Percentiles rank a stretch among this genome's conserved stretches.
Evolutionary conservation across 495 filamentous ascomycete species (phyloP).

Genomic region (Xylaria venustula): DNA sequence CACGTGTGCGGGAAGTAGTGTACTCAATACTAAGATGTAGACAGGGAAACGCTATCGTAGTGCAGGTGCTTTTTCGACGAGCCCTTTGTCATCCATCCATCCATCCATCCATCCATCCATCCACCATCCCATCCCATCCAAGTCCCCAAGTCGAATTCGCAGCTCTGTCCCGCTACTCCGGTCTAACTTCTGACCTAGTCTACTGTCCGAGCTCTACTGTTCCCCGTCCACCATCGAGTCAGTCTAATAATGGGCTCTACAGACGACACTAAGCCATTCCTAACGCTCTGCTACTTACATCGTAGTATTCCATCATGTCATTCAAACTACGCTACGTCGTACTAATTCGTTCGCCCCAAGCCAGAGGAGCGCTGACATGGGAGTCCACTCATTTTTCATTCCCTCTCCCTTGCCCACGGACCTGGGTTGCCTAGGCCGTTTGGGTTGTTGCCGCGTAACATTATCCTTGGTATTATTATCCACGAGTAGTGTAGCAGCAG

Average conservation of each 20-base stretch:
- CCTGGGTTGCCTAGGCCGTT: not conserved
- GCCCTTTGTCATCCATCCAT: too few species aligned
- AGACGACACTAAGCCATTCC: not conserved
- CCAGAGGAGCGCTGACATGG: not conserved
- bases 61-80: too few species aligned
- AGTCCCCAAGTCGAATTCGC: too few species aligned
- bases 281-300: too few species aligned
- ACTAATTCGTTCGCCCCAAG: not conserved
- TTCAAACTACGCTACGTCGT: not conserved
- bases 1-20: constrained; percentile 11
- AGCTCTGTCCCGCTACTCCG: too few species aligned
- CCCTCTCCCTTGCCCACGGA: constrained; percentile 11
- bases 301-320: too few species aligned
- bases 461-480: not conserved
- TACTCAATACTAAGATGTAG: too few species aligned
- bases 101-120: too few species aligned
- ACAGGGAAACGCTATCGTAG: not conserved
- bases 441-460: not conserved
- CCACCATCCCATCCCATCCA: too few species aligned
- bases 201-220: too few species aligned
- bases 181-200: too few species aligned
- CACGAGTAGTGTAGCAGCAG: not conserved
- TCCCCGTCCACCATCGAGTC: too few species aligned
- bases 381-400: not conserved
- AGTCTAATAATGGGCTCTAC: not conserved